Evolutionary conservation across 345 rosid genomes (phyloP).

Genomic region (Limnanthes douglasii): DNA sequence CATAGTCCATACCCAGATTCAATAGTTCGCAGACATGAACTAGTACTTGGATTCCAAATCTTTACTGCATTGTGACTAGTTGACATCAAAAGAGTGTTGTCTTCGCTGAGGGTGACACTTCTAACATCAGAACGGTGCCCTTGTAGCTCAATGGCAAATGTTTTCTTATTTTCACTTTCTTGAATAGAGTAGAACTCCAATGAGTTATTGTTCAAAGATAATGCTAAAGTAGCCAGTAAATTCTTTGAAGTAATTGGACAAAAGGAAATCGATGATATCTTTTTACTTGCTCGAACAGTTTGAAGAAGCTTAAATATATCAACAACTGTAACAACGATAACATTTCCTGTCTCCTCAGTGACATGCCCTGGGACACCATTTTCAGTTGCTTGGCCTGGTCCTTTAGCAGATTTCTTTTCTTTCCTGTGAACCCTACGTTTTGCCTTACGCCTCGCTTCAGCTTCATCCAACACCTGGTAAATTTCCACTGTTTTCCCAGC

Average conservation of each 20-base stretch:
- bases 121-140: slow-evolving; percentile 95
- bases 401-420: slow-evolving; percentile 74
- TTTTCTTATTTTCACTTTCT: slow-evolving; percentile 27
- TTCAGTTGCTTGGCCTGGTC: slow-evolving; percentile 14
- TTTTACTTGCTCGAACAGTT: slow-evolving; percentile 61
- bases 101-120: slow-evolving; percentile 80
- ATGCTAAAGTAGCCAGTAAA: slow-evolving; percentile 51
- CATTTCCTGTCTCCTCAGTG: slow-evolving; percentile 19
- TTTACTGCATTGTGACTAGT: slow-evolving; percentile 88
- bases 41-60: slow-evolving; percentile 94
- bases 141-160: slow-evolving; percentile 62
- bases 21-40: slow-evolving; percentile 83
- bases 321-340: slow-evolving; percentile 24
- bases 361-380: slow-evolving; percentile 21
- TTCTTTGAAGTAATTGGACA: slow-evolving; percentile 49
- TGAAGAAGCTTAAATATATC: slow-evolving; percentile 81
- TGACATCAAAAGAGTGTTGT: slow-evolving; percentile 81
- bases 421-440: slow-evolving; percentile 80
- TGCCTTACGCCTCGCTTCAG: slow-evolving; percentile 76
- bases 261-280: slow-evolving; percentile 73
- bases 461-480: slow-evolving; percentile 52
- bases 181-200: slow-evolving; percentile 74
- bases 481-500: slow-evolving; percentile 81
- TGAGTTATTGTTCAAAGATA: slow-evolving; percentile 78
- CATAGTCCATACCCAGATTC: slow-evolving; percentile 90